Base-by-base conservation (phyloP, 2,329 filamentous ascomycete genomes). In the Colletotrichum godetiae region DNA sequence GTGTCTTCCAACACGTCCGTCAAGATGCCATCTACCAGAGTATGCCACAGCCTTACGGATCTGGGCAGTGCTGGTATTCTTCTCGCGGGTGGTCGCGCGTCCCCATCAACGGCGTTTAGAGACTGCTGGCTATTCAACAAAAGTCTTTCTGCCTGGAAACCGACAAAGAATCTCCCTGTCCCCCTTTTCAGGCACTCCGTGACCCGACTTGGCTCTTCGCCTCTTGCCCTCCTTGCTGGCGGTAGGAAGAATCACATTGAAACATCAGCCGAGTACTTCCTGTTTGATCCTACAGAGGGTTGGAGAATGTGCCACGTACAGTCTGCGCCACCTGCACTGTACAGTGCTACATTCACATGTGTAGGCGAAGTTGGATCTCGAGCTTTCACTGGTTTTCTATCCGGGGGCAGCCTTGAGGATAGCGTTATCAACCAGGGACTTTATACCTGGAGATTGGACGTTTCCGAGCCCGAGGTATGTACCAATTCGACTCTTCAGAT, bases 41-140 rank as follows among this genome's bases (percentile, higher is more conserved):
- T 96, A 86, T 97, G 94, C 77, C 94, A 97, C 80, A 93, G 93
- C 0, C 85, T 95, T 24, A 95, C 93, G 24, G 86, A 90, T 61
- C 80, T 97, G 5, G 88, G 87, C 1, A 83, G 86, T 42, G 81
- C 83, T 27, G 89, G 89, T 19, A 88, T 88, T 72, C 82, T 98
- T 12, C 85, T 98, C 59, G 88, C 90, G 35, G 95, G 96, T 29
- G 96, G 96, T 5, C 89, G 95, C 72, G 87, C 89, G n/a, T 96
- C 94, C 8, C 95, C 95, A 5, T 87, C 91, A 13, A 88, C 87
- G 35, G 91, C 91, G 1, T 84, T 94, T 55, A 85, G 85, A 46
- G 94, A 97, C 80, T 95, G 93, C 77, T 98, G 94, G 94, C 77
- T 95, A 1, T 90, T 92, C 75, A 86, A 88, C 65, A 88, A 88